These are phyloP conservation scores for Salvia splendens DNA, from an alignment of 257 asterid genomes.

Conservation along the genomic window DNA sequence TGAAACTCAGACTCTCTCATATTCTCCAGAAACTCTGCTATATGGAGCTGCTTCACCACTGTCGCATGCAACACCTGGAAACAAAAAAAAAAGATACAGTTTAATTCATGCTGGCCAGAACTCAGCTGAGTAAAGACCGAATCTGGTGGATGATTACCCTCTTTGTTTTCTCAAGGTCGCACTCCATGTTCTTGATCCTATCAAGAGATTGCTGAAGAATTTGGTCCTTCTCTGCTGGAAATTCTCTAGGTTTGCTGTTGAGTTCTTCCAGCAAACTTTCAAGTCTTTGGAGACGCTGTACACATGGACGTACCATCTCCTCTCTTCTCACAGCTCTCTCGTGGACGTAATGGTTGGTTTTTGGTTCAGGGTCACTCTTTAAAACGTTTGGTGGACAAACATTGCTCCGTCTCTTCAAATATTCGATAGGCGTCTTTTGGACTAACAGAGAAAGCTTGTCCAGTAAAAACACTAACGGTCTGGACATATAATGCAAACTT, in stretches of 20 bases:
- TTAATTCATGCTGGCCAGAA: constrained; percentile 20
- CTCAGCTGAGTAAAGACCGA: constrained; percentile 10
- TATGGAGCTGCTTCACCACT: constrained; percentile 75
- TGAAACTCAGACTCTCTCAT: constrained; percentile 53
- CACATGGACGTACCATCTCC: constrained; percentile 57
- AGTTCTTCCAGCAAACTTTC: constrained; percentile 77
- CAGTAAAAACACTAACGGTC: constrained; percentile 47
- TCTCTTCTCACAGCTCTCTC: constrained; percentile 39
- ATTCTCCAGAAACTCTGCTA: constrained; percentile 69
- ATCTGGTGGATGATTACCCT: constrained; percentile 48
- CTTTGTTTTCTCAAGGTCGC: constrained; percentile 85
- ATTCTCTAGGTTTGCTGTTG: constrained; percentile 69
- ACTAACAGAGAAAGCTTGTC: constrained; percentile 42
- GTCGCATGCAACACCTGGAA: constrained; percentile 70
- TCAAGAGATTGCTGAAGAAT: constrained; percentile 79
- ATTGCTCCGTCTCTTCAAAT: constrained; percentile 56
- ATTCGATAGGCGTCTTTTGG: constrained; percentile 47
- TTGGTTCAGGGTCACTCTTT: constrained; percentile 42
- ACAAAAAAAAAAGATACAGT: not conserved
- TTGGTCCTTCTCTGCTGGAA: constrained; percentile 85
- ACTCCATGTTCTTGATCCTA: constrained; percentile 81
- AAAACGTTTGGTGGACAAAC: constrained; percentile 42
- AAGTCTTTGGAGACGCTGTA: constrained; percentile 72
- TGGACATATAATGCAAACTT: constrained; percentile 50
- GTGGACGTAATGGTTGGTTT: constrained; percentile 28